Evolutionary conservation across 306 rosid species (phyloP).

Genomic region (Lagenaria siceraria): DNA sequence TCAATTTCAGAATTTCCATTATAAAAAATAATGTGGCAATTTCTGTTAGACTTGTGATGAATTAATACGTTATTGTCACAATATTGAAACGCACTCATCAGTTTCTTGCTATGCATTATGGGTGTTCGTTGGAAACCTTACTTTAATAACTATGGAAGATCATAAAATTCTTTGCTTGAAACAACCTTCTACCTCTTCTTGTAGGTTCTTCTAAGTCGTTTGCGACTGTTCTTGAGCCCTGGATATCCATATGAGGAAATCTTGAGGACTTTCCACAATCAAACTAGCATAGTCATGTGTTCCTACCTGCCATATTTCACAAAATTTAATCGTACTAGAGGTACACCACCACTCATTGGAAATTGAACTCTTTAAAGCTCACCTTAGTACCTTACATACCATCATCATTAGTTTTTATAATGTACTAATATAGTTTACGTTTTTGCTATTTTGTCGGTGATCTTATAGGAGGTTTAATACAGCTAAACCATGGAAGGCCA

Average conservation of each 20-base stretch:
- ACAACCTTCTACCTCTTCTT: slow-evolving; percentile 10
- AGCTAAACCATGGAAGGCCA: slow-evolving; percentile 86
- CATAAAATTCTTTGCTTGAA: neutral
- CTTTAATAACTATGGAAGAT: neutral
- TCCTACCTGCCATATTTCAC: slow-evolving; percentile 83
- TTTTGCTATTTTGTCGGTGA: slow-evolving; percentile 10
- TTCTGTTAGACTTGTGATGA: neutral
- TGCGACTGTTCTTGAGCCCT: slow-evolving; percentile 97
- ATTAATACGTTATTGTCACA: neutral
- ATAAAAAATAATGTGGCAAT: neutral
- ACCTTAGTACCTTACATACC: neutral
- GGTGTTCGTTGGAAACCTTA: neutral
- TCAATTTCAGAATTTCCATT: neutral
- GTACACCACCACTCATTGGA: slow-evolving; percentile 16
- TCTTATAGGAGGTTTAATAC: slow-evolving; percentile 74
- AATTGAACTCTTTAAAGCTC: neutral
- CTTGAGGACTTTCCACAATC: slow-evolving; percentile 83
- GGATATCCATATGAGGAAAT: slow-evolving; percentile 99
- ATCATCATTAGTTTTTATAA: neutral
- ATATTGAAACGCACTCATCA: neutral
- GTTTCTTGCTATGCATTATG: neutral
- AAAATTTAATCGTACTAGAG: slow-evolving; percentile 86
- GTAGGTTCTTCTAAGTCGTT: slow-evolving; percentile 89
- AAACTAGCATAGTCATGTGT: slow-evolving; percentile 92
- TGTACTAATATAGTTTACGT: neutral